Evolutionary conservation across 768 basidiomycete species (phyloP).

Genomic region (Trametes villosa): DNA sequence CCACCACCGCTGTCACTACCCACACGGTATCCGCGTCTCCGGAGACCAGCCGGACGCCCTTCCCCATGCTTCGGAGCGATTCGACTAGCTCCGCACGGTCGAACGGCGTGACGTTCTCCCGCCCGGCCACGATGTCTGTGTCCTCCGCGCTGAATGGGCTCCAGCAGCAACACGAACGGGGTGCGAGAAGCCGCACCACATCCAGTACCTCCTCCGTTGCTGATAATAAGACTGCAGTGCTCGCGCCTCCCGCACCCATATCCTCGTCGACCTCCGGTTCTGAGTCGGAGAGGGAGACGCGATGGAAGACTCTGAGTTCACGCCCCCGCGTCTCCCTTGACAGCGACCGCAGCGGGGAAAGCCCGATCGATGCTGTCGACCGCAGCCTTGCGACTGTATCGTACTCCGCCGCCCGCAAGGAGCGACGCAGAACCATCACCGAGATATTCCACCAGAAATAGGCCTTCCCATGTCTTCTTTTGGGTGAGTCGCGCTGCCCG

Average conservation of each 20-base stretch:
- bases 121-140: constrained; percentile 58
- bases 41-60: constrained; percentile 30
- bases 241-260: constrained; percentile 41
- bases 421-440: constrained; percentile 55
- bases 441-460: constrained; percentile 49
- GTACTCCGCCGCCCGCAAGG: constrained; percentile 39
- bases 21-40: constrained; percentile 59
- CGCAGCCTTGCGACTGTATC: constrained; percentile 39
- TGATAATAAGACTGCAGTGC: constrained; percentile 31
- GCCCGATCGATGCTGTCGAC: constrained; percentile 15
- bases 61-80: constrained; percentile 46
- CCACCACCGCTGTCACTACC: constrained; percentile 69
- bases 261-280: constrained; percentile 46
- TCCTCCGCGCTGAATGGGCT: constrained; percentile 54
- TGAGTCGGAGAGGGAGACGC: constrained; percentile 49
- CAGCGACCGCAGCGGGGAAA: constrained; percentile 41
- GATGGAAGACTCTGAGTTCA: constrained; percentile 42
- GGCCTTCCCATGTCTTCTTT: constrained; percentile 14
- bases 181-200: constrained; percentile 41
- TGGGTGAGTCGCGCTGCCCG: background rate
- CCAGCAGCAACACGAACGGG: constrained; percentile 53
- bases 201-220: constrained; percentile 36
- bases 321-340: constrained; percentile 53
- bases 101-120: constrained; percentile 64
- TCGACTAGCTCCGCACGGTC: constrained; percentile 50